Evolutionary conservation across 2,329 filamentous ascomycete genomes (phyloP), one percentile per base, ranked within the genome.

Genomic region (Moelleriella libera): DNA sequence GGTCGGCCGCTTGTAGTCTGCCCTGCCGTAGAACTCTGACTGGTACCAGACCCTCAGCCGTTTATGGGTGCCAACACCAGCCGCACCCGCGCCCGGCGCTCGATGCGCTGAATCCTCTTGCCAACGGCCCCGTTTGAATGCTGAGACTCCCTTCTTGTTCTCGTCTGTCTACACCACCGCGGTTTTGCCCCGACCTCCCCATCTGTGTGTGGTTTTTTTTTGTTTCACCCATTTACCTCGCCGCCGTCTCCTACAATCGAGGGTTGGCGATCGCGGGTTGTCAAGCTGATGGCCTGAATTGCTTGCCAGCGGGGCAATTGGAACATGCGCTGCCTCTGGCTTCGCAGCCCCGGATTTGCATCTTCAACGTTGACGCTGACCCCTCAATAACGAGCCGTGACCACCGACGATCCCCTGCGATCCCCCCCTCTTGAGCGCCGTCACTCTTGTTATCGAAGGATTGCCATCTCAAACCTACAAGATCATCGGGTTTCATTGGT

Each of bases 241-340:
- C 21, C 21, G 21, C 21, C 34, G 43, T 47, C 47, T 30, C 47
- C 31, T 30, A 14, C 40, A 41, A 3, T 41, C 40, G 40, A 41
- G 40, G 21, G 10, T 21, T 14, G 40, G 14, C 51, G 14, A 9
- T 41, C 5, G 40, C 14, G 14, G 10, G 10, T 8, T 39, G n/a
- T 21, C 48, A 51, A 51, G 55, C 61, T 60, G 57, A 64, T 65
- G 63, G 63, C 60, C 55, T 62, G 58, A 55, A 54, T 55, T 57
- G 54, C 55, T 55, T 56, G 61, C 52, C 54, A 48, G 57, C 53
- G 58, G 55, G 60, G 61, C 63, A 64, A 65, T 64, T 65, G 63
- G 62, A 59, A 63, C 54, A 57, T 62, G 63, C 60, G 60, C 62
- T 62, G 56, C 54, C 56, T 54, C 54, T 59, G 63, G 57, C 57